A percentile compares a stretch with the other conserved stretches of the same genome.
Evolutionary conservation across 140 eudicot genomes (phyloP).

Genomic region (Oenanthe javanica): DNA sequence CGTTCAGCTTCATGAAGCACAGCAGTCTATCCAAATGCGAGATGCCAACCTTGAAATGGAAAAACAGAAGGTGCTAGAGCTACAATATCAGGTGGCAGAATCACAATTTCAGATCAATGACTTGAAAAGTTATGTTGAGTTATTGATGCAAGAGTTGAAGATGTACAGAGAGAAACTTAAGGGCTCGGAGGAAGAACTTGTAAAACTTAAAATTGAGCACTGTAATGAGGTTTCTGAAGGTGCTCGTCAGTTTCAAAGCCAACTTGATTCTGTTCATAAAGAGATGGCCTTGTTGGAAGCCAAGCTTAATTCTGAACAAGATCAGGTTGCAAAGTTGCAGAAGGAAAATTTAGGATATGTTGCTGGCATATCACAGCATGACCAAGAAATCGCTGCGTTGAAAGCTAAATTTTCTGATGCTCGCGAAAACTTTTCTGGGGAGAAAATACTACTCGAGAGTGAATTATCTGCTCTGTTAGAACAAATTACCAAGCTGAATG

Average conservation of each 20-base stretch:
- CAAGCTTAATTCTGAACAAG: constrained; percentile 37
- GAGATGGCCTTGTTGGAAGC: constrained; percentile 22
- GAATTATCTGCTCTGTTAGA: constrained; percentile 25
- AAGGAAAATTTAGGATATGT: constrained; percentile 21
- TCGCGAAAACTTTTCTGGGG: constrained; percentile 10
- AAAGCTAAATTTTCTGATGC: constrained; percentile 24
- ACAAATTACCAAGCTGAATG: constrained; percentile 18
- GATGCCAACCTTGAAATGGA: constrained; percentile 27
- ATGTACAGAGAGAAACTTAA: constrained; percentile 22
- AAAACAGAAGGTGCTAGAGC: constrained; percentile 30
- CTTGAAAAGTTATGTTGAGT: constrained; percentile 19
- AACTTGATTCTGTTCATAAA: constrained; percentile 24
- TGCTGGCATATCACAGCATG: constrained; percentile 28
- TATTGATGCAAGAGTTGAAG: constrained; percentile 31
- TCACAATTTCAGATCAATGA: constrained; percentile 30
- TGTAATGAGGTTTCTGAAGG: constrained; percentile 17
- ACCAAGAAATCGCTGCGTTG: constrained; percentile 32
- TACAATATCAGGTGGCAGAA: constrained; percentile 37
- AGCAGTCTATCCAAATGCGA: constrained; percentile 13
- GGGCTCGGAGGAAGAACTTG: constrained; percentile 24
- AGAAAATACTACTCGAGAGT: constrained; percentile 27
- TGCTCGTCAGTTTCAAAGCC: constrained; percentile 17
- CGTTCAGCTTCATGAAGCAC: constrained; percentile 29
- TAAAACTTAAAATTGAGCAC: constrained; percentile 21
- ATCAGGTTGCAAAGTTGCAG: constrained; percentile 26